Percentiles rank a stretch among this genome's conserved stretches.
Conservation (phyloP, 805 yeast species). For the Candida nitratophila region DNA sequence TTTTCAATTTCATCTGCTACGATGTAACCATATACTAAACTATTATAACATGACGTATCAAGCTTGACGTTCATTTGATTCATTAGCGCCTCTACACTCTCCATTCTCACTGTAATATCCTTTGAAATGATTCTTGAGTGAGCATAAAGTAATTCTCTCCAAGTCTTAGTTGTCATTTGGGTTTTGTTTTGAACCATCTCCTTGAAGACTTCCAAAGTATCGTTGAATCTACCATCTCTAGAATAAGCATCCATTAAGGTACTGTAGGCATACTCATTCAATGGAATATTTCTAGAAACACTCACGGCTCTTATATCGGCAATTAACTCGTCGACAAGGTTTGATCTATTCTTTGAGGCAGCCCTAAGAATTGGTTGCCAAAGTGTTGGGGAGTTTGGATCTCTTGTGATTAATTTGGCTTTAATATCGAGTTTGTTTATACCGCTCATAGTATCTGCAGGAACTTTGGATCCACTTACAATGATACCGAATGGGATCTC, state of each 20-base stretch:
- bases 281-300: conserved; percentile 21
- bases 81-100: conserved; percentile 26
- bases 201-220: conserved; percentile 44
- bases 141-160: conserved; percentile 49
- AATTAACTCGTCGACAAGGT: conserved; percentile 11
- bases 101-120: conserved; percentile 29
- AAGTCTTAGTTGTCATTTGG: conserved; percentile 30
- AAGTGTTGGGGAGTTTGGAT: not conserved
- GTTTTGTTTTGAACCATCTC: conserved; percentile 36
- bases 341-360: conserved; percentile 6
- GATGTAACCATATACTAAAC: conserved; percentile 41
- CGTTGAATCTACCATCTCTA: conserved; percentile 26
- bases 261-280: conserved; percentile 34
- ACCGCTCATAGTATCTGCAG: no score
- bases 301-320: conserved; percentile 15
- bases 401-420: not conserved
- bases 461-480: not conserved
- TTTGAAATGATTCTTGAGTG: conserved; percentile 19
- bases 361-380: not conserved
- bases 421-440: not conserved
- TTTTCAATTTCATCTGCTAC: conserved; percentile 32
- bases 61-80: conserved; percentile 26
- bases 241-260: conserved; percentile 41
- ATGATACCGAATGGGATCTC: not conserved
- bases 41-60: conserved; percentile 40